A percentile compares a stretch with the other conserved stretches of the same genome.
phyloP scores from a whole-genome alignment of 306 rosid species.

The Cotoneaster glaucophyllus region DNA sequence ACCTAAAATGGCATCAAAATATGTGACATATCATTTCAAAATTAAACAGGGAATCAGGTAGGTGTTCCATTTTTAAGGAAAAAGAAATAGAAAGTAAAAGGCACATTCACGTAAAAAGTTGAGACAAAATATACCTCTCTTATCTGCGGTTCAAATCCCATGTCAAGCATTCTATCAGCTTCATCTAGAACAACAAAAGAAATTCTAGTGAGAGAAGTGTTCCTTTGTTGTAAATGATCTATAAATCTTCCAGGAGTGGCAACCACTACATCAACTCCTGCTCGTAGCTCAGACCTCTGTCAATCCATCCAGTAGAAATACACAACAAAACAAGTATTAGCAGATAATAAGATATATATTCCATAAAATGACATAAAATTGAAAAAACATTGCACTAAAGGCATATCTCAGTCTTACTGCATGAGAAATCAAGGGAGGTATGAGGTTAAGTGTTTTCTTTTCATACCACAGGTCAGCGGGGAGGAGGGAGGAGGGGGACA shows the following conservation, averaged over 20 bases:
- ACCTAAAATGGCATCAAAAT: slow-evolving; percentile 37
- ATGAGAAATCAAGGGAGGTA: neutral
- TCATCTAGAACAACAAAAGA: slow-evolving; percentile 82
- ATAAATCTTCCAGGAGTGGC: slow-evolving; percentile 93
- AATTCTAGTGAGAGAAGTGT: slow-evolving; percentile 69
- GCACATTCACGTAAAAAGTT: neutral
- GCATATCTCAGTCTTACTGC: neutral
- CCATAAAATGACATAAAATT: neutral
- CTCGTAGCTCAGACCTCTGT: slow-evolving; percentile 77
- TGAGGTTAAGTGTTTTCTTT: neutral
- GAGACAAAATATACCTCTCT: slow-evolving; percentile 48
- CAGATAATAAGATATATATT: neutral
- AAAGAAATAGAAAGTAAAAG: neutral
- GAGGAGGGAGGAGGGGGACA: neutral
- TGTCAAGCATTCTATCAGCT: slow-evolving; percentile 94
- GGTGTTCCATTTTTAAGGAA: neutral
- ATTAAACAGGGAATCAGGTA: neutral
- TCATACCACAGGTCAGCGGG: neutral
- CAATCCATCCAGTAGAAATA: slow-evolving; percentile 22
- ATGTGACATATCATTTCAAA: slow-evolving; percentile 8
- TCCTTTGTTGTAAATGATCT: slow-evolving; percentile 85
- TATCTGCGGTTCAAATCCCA: slow-evolving; percentile 92
- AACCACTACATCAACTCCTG: slow-evolving; percentile 72
- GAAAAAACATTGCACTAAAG: neutral
- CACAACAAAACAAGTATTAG: neutral